Evolutionary conservation across 179 eudicot genomes (phyloP), one percentile per base, ranked within the genome.

Genomic region (Camellia oleifera): DNA sequence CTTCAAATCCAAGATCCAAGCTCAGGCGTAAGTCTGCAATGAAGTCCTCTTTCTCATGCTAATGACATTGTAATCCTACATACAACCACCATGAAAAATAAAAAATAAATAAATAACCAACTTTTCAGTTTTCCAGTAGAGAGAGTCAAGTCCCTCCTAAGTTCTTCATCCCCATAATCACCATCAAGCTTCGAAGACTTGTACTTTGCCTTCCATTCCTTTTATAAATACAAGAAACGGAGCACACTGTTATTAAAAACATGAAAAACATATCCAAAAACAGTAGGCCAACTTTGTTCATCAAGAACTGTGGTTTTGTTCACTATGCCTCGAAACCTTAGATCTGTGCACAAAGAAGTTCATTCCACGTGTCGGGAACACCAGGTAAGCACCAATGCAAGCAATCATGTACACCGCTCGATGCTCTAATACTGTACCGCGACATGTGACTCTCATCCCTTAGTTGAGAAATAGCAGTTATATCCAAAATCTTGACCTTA

Each of bases 321-420:
- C 72, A 44, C 52, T 71, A 52, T 18, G 12, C 58, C 42, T 45
- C 75, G 18, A 40, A 69, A 44, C 82, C 52, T 62, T 77, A 71
- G 23, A 81, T 9, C 50, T 89, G 93, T 58, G 94, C 90, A 64
- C 85, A 92, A 79, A 94, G 85, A 58, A 94, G 82, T 83, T 94
- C 98, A 57, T 94, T 94, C 98, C 98, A 94, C 0, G 91, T 84
- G 80, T 94, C 98, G 0, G 98, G 98, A 82, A 94, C 71, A 7
- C 98, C 98, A 2, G 98, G 98, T 48, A 94, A 74, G 87, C 98
- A 94, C 98, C 98, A 94, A 87, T 94, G 98, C 75, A 94, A 88
- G 86, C 98, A 94, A 76, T 94, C 98, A 40, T 91, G 91, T 17
- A 86, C 54, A 52, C 95, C 93, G 4, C 82, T 80, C 14, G 95